These are phyloP conservation scores for Tillandsia leiboldiana DNA, from an alignment of 176 grass and related monocot species.

Conservation along the genomic window DNA sequence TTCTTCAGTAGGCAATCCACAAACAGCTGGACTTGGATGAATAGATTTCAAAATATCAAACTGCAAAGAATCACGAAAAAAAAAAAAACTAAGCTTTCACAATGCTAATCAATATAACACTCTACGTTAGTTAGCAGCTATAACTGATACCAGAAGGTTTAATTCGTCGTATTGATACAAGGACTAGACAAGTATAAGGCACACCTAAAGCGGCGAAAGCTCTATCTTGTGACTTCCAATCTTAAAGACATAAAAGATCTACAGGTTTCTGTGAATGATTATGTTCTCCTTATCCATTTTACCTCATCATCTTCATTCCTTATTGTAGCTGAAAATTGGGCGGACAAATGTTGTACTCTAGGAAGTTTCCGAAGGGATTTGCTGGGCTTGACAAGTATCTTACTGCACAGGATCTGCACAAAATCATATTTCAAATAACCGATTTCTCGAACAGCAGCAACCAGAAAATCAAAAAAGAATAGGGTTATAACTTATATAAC, in stretches of 20 bases:
- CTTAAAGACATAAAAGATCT: too few relatives aligned
- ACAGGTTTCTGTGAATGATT: too few relatives aligned
- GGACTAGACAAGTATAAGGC: too few relatives aligned
- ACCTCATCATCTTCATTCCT: constrained; percentile 69
- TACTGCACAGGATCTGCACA: constrained; percentile 76
- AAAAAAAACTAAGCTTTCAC: neutral
- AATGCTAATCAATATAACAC: neutral
- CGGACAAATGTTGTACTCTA: constrained; percentile 80
- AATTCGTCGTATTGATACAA: too few relatives aligned
- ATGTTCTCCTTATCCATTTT: neutral
- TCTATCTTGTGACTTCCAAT: too few relatives aligned
- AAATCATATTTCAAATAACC: neutral
- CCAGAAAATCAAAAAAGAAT: neutral
- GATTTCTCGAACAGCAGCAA: neutral
- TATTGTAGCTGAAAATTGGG: constrained; percentile 68
- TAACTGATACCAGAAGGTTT: too few relatives aligned
- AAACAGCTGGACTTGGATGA: constrained; percentile 93
- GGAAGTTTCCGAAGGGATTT: constrained; percentile 95
- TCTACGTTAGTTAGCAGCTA: neutral
- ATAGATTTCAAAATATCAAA: constrained; percentile 88
- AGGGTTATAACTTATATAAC: neutral
- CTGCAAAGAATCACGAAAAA: constrained; percentile 26
- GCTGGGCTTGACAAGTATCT: constrained; percentile 67
- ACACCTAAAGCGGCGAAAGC: too few relatives aligned
- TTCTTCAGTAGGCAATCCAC: constrained; percentile 80